Evolutionary conservation across 2,329 filamentous ascomycete species (phyloP), one percentile per base, ranked within the genome.

Genomic region (Fusarium zealandicum): DNA sequence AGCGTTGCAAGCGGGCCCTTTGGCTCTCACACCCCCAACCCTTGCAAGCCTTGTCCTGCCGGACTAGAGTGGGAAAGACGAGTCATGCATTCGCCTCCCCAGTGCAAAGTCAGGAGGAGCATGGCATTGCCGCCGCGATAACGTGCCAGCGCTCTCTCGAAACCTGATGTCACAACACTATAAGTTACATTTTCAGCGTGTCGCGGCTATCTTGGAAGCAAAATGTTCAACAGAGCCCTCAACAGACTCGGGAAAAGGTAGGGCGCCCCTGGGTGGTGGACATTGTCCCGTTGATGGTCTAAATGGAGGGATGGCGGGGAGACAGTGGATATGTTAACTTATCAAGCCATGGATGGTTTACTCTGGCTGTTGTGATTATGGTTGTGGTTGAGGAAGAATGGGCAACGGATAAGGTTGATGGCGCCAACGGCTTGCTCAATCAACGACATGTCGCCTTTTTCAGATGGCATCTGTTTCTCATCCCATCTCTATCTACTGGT

Each of bases 81-180:
- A 64, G 61, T 64, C 61, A 64, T 62, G 50, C 31, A 32, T 27
- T 22, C 18, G 36, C 43, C 22, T n/a, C 22, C 22, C 22, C 20
- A 22, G 22, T 25, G 8, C 9, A 9, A 7, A 25, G 22, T 8
- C 22, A 3, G 22, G n/a, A n/a, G 9, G 22, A 25, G 22, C 3
- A 38, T 47, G 51, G 31, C 41, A 45, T 40, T 37, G 37, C 43
- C 33, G 35, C 40, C 30, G 41, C 41, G 40, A 53, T 31, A 43
- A 37, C 43, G 43, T 28, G 16, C 33, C 43, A 27, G 43, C 22
- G 30, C 22, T 37, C 43, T 13, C 25, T 9, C 20, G 18, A 25
- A 43, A 16, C 25, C 14, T 35, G 39, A 51, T 44, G 39, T 27
- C 35, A 46, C 33, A 30, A 10, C 25, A 39, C 8, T 41, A 33